Conservation (phyloP, 1,284 basidiomycete genomes). For the Cryptococcus sp. region DNA sequence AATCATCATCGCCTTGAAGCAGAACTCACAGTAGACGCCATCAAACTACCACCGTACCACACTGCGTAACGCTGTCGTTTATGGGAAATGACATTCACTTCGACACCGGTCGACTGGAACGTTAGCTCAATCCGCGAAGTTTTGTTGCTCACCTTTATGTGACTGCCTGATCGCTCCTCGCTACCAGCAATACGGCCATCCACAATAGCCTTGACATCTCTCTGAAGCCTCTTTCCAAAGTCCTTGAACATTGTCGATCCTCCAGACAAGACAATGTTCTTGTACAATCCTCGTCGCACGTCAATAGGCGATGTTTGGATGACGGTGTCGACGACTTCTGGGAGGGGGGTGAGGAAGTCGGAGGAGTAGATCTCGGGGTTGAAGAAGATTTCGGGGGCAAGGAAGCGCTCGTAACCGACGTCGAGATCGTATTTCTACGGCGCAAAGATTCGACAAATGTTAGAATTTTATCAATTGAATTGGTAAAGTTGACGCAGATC, state of each 20-base stretch:
- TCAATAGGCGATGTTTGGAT: conserved; percentile 97
- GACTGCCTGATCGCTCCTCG: conserved; percentile 72
- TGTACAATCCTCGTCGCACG: conserved; percentile 90
- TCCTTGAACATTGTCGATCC: conserved; percentile 92
- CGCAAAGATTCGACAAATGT: neutral
- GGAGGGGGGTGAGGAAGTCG: conserved; percentile 96
- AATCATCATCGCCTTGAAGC: neutral
- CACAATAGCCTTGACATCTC: conserved; percentile 91
- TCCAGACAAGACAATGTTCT: conserved; percentile 93
- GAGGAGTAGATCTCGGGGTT: conserved; percentile 98
- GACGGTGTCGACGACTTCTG: conserved; percentile 93
- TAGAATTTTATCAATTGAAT: neutral
- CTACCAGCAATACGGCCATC: conserved; percentile 83
- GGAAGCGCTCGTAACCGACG: conserved; percentile 97
- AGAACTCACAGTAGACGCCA: conserved; percentile 78
- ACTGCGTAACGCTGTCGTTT: conserved; percentile 98
- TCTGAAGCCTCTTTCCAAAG: conserved; percentile 92
- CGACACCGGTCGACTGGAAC: conserved; percentile 81
- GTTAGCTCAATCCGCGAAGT: neutral
- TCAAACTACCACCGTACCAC: conserved; percentile 95
- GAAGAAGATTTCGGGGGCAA: conserved; percentile 99
- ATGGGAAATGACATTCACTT: conserved; percentile 97
- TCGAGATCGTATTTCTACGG: conserved; percentile 83
- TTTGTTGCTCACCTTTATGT: conserved; percentile 65
- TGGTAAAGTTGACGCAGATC: conserved; percentile 1